Base-by-base conservation (phyloP, 139 green algal genomes). In the Picochlorum sp. region DNA sequence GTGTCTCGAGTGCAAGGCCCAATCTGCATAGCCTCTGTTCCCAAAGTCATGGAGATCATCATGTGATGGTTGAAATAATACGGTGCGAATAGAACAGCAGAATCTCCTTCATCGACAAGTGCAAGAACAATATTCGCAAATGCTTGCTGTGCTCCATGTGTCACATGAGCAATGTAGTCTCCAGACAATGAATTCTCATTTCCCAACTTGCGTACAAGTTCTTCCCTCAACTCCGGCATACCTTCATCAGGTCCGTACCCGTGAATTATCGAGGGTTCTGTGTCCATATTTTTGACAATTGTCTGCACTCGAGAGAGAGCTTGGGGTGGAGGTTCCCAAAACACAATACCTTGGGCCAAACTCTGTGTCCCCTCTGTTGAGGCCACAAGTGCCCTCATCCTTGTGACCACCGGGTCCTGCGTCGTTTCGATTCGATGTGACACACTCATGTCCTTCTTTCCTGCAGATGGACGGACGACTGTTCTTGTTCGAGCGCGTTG, bases 31-130 rank as follows among this genome's bases (percentile, higher is more conserved):
- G 64, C 62, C 4, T 58, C 56, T 7, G 52, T 68, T 30, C 78
- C 71, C 16, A 81, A 82, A 10, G 76, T 83, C 84, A 90, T 90
- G 51, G 84, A 74, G 23, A 90, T 51, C 7, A 83, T 79, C 90
- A 96, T 96, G 13, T 86, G 73, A 71, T 97, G 88, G 74, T 98
- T 97, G 81, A 97, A 98, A 79, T 97, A 98, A 74, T 90, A 95
- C 9, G 92, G 92, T 49, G 50, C 74, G 74, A 97, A 97, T 23
- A 98, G 80, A 20, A 90, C 90, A 5, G 84, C 79, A 1, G 62
- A 21, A 68, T 94, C 84, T 9, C 49, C 18, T 3, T 68, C 59
- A 50, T 97, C 92, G 18, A 76, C 71, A 44, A 96, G 71, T 0
- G 85, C 71, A 13, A 96, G 68, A 57, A 96, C 77, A 8, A 91